phyloP scores from a whole-genome alignment of 148 eudicot genomes.

The Linanthus parryae region DNA sequence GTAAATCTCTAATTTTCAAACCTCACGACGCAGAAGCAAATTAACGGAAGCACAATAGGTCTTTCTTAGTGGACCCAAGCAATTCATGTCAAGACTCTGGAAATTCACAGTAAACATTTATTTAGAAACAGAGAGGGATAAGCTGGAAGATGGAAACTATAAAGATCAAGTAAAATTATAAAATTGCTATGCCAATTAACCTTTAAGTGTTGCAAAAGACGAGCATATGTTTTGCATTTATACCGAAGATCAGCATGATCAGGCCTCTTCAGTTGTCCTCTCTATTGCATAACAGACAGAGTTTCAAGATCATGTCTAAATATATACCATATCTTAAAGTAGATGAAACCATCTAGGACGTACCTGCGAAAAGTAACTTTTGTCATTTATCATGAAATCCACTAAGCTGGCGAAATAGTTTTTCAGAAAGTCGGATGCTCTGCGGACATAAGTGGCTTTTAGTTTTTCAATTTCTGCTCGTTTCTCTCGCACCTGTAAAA shows the following conservation, averaged over 20 bases:
- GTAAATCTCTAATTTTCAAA: constrained; percentile 18
- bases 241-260: constrained; percentile 95
- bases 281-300: constrained; percentile 36
- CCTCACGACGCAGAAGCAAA: constrained; percentile 91
- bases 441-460: constrained; percentile 65
- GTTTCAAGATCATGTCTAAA: constrained; percentile 7
- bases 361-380: constrained; percentile 98
- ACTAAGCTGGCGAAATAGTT: constrained; percentile 88
- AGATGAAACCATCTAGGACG: neutral
- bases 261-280: constrained; percentile 93
- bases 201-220: constrained; percentile 91
- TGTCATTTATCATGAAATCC: constrained; percentile 92
- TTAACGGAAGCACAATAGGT: constrained; percentile 90
- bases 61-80: constrained; percentile 79
- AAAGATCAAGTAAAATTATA: too few relatives aligned
- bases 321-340: constrained; percentile 4
- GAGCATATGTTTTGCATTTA: constrained; percentile 97
- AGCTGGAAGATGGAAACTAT: too few relatives aligned
- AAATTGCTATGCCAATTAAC: too few relatives aligned
- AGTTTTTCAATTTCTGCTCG: constrained; percentile 78
- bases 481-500: constrained; percentile 76
- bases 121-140: too few relatives aligned
- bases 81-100: constrained; percentile 80
- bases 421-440: constrained; percentile 89
- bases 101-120: constrained; percentile 7